phyloP scores from a whole-genome alignment of 768 basidiomycete species.

The Tylopilus rubrobrunneus region DNA sequence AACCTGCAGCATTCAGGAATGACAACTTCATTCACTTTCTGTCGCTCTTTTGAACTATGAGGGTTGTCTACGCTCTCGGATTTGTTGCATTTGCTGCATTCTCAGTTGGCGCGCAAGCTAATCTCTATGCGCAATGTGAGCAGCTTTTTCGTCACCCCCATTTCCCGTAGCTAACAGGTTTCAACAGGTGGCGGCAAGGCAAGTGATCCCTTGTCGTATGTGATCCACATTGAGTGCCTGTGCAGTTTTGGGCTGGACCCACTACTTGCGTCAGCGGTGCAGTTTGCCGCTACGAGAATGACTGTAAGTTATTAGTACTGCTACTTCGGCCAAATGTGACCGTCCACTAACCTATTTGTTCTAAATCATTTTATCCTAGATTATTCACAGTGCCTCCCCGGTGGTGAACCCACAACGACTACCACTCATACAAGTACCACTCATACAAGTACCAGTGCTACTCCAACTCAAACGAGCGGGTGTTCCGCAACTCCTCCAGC shows the following conservation, averaged over 20 bases:
- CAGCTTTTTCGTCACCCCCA: not conserved
- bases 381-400: constrained; percentile 9
- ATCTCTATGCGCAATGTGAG: constrained; percentile 12
- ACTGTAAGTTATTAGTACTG: not conserved
- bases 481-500: constrained; percentile 1
- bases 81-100: not conserved
- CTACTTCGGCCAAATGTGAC: not conserved
- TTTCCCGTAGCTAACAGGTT: not conserved
- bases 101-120: constrained; percentile 6
- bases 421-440: not conserved
- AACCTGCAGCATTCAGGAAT: not conserved
- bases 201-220: not conserved
- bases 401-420: not conserved
- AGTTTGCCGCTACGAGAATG: constrained; percentile 3
- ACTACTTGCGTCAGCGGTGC: constrained; percentile 9
- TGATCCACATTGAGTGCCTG: not conserved
- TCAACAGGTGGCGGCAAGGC: constrained; percentile 9
- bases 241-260: constrained; percentile 6
- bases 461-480: not conserved
- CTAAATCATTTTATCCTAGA: not conserved
- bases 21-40: not conserved
- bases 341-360: not conserved
- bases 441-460: not conserved
- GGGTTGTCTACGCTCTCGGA: not conserved
- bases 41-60: not conserved